Percentiles rank a stretch among this genome's conserved stretches.
Conservation (phyloP, 2,329 filamentous ascomycete genomes). For the Orbilia quercus region DNA sequence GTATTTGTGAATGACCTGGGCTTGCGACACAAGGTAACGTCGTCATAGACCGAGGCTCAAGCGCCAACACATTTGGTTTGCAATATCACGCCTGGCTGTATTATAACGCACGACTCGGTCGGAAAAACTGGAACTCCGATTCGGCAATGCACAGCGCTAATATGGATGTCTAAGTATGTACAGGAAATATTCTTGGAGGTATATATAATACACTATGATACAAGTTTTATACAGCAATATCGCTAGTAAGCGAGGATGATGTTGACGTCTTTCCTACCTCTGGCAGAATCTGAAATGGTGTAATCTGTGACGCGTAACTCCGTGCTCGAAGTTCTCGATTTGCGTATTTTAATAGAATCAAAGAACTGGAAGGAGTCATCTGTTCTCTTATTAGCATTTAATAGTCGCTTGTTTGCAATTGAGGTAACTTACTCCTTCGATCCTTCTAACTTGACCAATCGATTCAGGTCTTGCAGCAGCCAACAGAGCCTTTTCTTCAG, state of each 20-base stretch:
- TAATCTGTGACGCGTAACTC: constrained; percentile 16
- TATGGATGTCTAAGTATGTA: constrained; percentile 30
- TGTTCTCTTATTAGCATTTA: constrained; percentile 15
- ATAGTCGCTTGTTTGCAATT: not conserved
- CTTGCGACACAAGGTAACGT: constrained; percentile 41
- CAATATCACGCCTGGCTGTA: too few species aligned
- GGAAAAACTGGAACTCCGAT: constrained; percentile 14
- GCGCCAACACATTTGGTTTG: constrained; percentile 38
- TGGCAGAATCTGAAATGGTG: not conserved
- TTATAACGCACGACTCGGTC: too few species aligned
- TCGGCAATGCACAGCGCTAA: constrained; percentile 16
- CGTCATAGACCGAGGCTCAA: constrained; percentile 54
- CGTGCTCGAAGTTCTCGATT: constrained; percentile 27
- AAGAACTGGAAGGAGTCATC: constrained; percentile 71
- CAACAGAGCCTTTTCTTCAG: constrained; percentile 80
- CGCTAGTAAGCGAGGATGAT: not conserved
- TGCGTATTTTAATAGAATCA: constrained; percentile 61
- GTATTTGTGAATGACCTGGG: constrained; percentile 6
- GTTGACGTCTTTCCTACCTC: not conserved
- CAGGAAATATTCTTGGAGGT: constrained; percentile 5
- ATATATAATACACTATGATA: constrained; percentile 28
- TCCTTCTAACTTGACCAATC: constrained; percentile 84
- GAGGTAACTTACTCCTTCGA: constrained; percentile 74
- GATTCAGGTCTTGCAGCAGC: constrained; percentile 79
- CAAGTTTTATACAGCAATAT: not conserved